Evolutionary conservation across 1,284 basidiomycete species (phyloP).

Genomic region (Fomitiporia mediterranea): DNA sequence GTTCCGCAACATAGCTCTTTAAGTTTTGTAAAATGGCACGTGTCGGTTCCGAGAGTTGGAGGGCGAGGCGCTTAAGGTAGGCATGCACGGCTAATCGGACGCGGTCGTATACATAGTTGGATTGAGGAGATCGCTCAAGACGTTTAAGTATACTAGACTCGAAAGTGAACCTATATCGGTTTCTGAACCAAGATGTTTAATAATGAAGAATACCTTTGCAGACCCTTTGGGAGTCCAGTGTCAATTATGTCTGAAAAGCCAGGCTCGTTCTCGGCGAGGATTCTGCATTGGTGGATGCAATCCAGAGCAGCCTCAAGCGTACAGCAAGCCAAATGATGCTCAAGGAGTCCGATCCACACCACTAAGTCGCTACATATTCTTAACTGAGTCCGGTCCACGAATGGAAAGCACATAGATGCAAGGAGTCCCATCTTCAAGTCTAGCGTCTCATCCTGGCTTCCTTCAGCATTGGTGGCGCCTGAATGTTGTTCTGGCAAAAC

Average conservation of each 20-base stretch:
- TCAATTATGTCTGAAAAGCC: slow-evolving; percentile 1
- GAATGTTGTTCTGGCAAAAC: neutral
- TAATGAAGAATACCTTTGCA: slow-evolving; percentile 5
- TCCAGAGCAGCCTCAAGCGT: neutral
- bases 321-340: neutral
- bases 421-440: slow-evolving; percentile 8
- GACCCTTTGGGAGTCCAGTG: neutral
- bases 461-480: neutral
- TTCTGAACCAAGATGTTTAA: neutral
- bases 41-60: neutral
- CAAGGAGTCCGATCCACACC: slow-evolving; percentile 12
- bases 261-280: neutral
- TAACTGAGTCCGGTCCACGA: slow-evolving; percentile 2
- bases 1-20: neutral
- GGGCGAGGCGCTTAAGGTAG: neutral
- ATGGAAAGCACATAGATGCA: slow-evolving; percentile 15
- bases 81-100: neutral
- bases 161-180: neutral
- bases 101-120: neutral
- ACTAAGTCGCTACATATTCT: slow-evolving; percentile 12
- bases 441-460: neutral
- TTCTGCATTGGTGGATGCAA: neutral
- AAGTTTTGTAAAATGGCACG: neutral
- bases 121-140: slow-evolving; percentile 3
- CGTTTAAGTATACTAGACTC: slow-evolving; percentile 10